Conservation (phyloP, 768 basidiomycete genomes). For the Ramaria rubella region DNA sequence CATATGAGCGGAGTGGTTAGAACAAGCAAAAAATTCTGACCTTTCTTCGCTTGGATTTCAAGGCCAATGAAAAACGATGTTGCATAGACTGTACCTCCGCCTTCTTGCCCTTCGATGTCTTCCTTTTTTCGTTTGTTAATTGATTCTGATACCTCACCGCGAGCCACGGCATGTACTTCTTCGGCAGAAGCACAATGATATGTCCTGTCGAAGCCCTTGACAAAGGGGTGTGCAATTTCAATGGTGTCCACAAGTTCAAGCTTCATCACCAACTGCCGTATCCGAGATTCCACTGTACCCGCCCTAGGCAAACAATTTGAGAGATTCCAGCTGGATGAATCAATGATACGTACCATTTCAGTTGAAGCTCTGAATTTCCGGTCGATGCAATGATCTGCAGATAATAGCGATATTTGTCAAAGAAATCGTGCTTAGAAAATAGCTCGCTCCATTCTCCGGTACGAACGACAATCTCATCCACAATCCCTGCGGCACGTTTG, state of each 20-base stretch:
- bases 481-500: constrained; percentile 89
- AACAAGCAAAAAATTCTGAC: constrained; percentile 43
- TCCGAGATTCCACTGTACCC: constrained; percentile 97
- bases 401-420: constrained; percentile 94
- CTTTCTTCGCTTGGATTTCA: constrained; percentile 82
- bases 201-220: constrained; percentile 87
- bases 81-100: constrained; percentile 76
- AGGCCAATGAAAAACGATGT: constrained; percentile 98
- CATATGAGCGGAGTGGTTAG: background rate
- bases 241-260: constrained; percentile 93
- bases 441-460: constrained; percentile 85
- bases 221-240: constrained; percentile 88
- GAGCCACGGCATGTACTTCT: constrained; percentile 82
- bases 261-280: constrained; percentile 96
- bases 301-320: constrained; percentile 41
- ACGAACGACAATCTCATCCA: constrained; percentile 84
- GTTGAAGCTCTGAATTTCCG: constrained; percentile 72
- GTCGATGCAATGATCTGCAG: constrained; percentile 93
- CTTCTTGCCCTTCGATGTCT: constrained; percentile 71
- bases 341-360: constrained; percentile 73
- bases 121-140: constrained; percentile 68
- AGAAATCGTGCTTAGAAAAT: constrained; percentile 95
- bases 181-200: constrained; percentile 79
- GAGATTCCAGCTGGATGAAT: background rate
- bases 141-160: constrained; percentile 75